These are phyloP conservation scores for Epichloe festucae DNA, from an alignment of 2,329 filamentous ascomycete species.

Conservation along the genomic window DNA sequence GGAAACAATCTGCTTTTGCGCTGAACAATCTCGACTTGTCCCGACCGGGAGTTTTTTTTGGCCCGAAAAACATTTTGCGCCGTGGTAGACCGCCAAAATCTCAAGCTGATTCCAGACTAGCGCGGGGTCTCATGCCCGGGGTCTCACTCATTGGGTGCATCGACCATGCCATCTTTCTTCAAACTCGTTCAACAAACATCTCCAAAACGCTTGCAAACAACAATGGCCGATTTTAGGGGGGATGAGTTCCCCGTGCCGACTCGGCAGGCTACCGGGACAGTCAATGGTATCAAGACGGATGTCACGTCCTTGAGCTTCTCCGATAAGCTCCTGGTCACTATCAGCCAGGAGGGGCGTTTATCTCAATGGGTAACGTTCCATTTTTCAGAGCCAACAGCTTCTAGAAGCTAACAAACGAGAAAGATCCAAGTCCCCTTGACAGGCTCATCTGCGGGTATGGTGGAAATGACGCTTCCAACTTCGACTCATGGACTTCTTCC, in stretches of 20 bases:
- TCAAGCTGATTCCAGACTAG: conserved; percentile 19
- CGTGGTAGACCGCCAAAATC: conserved; percentile 21
- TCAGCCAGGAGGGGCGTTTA: conserved; percentile 73
- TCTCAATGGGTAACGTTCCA: conserved; percentile 69
- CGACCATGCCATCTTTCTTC: too few relatives aligned
- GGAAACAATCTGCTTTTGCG: not conserved
- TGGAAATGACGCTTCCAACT: conserved; percentile 45
- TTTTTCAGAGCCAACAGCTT: not conserved
- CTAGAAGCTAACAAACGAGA: not conserved
- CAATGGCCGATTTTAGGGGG: conserved; percentile 24
- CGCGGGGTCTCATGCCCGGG: conserved; percentile 22
- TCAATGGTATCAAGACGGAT: conserved; percentile 59
- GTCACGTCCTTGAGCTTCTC: conserved; percentile 62
- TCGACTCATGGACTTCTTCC: conserved; percentile 47
- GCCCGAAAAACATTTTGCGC: conserved; percentile 22
- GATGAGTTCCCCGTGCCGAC: conserved; percentile 58
- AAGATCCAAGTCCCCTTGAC: conserved; percentile 69
- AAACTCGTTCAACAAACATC: conserved; percentile 1
- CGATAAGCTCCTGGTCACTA: conserved; percentile 82
- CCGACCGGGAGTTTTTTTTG: not conserved
- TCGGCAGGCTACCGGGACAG: conserved; percentile 42
- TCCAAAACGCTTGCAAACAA: conserved; percentile 9
- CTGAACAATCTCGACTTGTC: not conserved
- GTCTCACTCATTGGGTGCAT: conserved; percentile 5
- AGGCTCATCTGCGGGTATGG: conserved; percentile 48